Evolutionary conservation across 768 basidiomycete genomes (phyloP).

Genomic region (Rhodotorula taiwanensis): DNA sequence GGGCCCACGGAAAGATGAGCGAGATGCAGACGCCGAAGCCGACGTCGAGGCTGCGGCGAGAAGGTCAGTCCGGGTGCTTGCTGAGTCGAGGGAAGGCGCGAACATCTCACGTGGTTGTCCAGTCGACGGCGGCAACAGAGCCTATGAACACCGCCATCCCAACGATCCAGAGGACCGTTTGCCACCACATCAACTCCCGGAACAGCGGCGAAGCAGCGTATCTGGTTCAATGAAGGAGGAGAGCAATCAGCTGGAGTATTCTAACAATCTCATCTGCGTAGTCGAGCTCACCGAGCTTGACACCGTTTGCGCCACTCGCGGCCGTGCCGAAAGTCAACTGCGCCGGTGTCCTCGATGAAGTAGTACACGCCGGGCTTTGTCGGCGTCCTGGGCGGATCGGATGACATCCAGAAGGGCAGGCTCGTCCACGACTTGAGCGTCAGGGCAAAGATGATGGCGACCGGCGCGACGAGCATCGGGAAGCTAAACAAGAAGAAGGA

Average conservation of each 20-base stretch:
- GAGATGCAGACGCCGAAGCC: constrained; percentile 35
- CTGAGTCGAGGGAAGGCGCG: too few relatives aligned
- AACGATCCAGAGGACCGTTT: constrained; percentile 37
- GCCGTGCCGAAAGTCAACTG: constrained; percentile 40
- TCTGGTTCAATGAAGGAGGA: constrained; percentile 16
- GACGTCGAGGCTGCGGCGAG: constrained; percentile 15
- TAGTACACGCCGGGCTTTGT: constrained; percentile 39
- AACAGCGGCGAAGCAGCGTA: constrained; percentile 40
- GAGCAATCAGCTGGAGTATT: neutral
- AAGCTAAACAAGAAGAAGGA: constrained; percentile 33
- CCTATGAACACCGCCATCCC: constrained; percentile 32
- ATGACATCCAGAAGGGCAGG: constrained; percentile 34
- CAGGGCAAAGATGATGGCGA: constrained; percentile 33
- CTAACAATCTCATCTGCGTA: too few relatives aligned
- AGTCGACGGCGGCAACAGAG: constrained; percentile 35
- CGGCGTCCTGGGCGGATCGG: constrained; percentile 37
- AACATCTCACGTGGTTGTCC: constrained; percentile 24
- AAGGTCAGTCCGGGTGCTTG: neutral
- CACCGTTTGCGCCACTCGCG: constrained; percentile 31
- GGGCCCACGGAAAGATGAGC: constrained; percentile 36
- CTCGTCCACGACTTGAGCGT: constrained; percentile 27
- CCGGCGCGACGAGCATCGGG: constrained; percentile 30
- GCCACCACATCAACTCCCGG: constrained; percentile 35
- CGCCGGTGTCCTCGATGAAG: constrained; percentile 40
- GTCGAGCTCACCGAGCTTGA: constrained; percentile 30